Conservation (phyloP, 2,329 filamentous ascomycete species). For the Arachnomyces sp. region DNA sequence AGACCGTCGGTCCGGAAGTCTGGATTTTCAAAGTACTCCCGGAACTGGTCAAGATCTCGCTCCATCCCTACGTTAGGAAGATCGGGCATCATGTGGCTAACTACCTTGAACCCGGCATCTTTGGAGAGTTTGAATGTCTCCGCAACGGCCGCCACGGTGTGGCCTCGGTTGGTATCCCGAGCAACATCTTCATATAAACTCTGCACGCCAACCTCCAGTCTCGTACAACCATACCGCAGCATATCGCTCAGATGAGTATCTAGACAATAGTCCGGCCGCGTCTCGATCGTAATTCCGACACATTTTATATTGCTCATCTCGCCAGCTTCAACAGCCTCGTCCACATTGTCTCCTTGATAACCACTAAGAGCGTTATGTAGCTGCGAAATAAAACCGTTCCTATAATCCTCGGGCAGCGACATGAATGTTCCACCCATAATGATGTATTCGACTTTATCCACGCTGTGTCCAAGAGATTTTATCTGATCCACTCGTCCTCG, state of each 20-base stretch:
- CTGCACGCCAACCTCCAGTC: constrained; percentile 90
- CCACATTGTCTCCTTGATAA: constrained; percentile 88
- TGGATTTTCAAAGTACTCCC: constrained; percentile 96
- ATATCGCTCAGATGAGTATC: constrained; percentile 93
- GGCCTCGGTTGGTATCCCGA: constrained; percentile 92
- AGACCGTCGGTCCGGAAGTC: constrained; percentile 92
- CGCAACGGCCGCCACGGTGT: constrained; percentile 89
- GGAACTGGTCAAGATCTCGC: constrained; percentile 90
- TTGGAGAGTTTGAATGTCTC: constrained; percentile 97
- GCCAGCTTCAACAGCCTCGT: constrained; percentile 87
- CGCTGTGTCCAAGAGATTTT: constrained; percentile 87
- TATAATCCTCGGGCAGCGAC: constrained; percentile 82
- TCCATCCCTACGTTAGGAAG: constrained; percentile 98
- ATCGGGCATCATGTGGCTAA: constrained; percentile 99
- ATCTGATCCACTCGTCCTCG: constrained; percentile 94
- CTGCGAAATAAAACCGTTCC: constrained; percentile 89
- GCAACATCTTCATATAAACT: constrained; percentile 97
- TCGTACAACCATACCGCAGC: constrained; percentile 94
- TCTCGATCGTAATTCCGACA: constrained; percentile 97
- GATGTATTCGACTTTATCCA: constrained; percentile 99
- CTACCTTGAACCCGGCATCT: constrained; percentile 97
- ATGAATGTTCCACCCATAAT: constrained; percentile 99
- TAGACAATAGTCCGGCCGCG: constrained; percentile 89
- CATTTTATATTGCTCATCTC: constrained; percentile 98
- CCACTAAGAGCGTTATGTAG: constrained; percentile 95